Percentiles rank a stretch among this genome's conserved stretches.
These are phyloP conservation scores for Daldinia vernicosa DNA, from an alignment of 495 filamentous ascomycete species.

Conservation along the genomic window DNA sequence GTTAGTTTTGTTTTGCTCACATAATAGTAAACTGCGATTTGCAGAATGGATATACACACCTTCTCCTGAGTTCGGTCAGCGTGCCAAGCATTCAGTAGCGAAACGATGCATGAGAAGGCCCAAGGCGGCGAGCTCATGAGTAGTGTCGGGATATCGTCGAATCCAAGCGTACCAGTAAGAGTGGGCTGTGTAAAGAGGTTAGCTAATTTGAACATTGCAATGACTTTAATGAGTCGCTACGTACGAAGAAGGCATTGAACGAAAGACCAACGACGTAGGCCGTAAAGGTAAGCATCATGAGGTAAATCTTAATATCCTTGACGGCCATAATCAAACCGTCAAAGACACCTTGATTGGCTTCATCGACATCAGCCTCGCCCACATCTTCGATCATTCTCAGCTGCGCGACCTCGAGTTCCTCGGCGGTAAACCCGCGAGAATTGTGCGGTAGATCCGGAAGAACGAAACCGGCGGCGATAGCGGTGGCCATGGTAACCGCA, in stretches of 20 bases:
- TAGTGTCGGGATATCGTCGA: constrained; percentile 71
- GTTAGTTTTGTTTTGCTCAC: constrained; percentile 1
- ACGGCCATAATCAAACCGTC: constrained; percentile 76
- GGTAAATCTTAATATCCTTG: constrained; percentile 73
- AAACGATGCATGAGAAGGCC: constrained; percentile 71
- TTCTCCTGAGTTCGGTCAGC: constrained; percentile 76
- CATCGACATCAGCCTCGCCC: constrained; percentile 73
- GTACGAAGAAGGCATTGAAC: constrained; percentile 61
- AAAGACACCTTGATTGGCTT: constrained; percentile 65
- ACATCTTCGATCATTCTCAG: constrained; percentile 79
- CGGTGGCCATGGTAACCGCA: constrained; percentile 56
- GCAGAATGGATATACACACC: constrained; percentile 27
- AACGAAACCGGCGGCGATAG: constrained; percentile 62
- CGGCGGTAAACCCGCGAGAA: constrained; percentile 71
- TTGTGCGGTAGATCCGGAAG: constrained; percentile 79
- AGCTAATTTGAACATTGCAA: constrained; percentile 58
- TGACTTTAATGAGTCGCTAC: constrained; percentile 64
- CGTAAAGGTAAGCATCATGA: constrained; percentile 55
- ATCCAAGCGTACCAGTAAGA: constrained; percentile 77
- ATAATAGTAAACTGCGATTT: not conserved
- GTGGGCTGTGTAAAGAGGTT: constrained; percentile 79
- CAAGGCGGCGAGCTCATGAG: constrained; percentile 80
- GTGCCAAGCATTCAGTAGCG: constrained; percentile 77
- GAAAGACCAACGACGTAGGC: constrained; percentile 50
- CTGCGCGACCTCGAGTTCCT: constrained; percentile 71